Conservation (phyloP, 2,329 filamentous ascomycete species). For the Verticillium nonalfalfae region DNA sequence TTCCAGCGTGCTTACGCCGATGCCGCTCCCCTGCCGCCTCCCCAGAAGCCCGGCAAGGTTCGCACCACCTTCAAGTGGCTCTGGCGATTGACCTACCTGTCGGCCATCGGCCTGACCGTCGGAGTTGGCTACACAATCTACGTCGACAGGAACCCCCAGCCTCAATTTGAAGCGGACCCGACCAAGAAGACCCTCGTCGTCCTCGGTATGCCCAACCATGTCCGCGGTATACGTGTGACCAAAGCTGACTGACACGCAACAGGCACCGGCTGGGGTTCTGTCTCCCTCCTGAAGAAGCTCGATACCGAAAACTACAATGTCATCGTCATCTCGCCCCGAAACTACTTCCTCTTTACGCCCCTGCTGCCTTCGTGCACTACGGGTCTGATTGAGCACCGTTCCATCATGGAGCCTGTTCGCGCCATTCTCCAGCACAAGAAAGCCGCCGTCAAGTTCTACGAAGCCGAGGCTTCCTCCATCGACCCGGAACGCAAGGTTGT, state of each 20-base stretch:
- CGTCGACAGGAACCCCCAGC: constrained; percentile 70
- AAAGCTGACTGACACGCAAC: background rate
- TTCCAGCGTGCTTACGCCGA: constrained; percentile 45
- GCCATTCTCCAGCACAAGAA: constrained; percentile 95
- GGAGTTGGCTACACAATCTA: constrained; percentile 80
- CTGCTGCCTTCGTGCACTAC: constrained; percentile 96
- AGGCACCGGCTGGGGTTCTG: constrained; percentile 95
- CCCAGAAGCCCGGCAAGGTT: constrained; percentile 54
- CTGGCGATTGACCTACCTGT: constrained; percentile 79
- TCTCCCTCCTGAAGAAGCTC: constrained; percentile 96
- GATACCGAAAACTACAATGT: constrained; percentile 99
- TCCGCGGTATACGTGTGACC: background rate
- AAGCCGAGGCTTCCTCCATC: constrained; percentile 93
- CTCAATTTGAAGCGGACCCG: constrained; percentile 75
- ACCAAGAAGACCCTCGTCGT: constrained; percentile 96
- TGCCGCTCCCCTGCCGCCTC: constrained; percentile 27
- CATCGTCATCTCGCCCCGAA: constrained; percentile 92
- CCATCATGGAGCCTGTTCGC: constrained; percentile 98
- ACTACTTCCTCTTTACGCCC: constrained; percentile 99
- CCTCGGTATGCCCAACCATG: constrained; percentile 57
- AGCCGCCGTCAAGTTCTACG: constrained; percentile 90
- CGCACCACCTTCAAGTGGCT: constrained; percentile 66
- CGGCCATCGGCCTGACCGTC: constrained; percentile 60
- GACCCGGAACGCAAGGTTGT: constrained; percentile 87
- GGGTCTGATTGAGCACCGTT: constrained; percentile 95